A percentile compares a stretch with the other conserved stretches of the same genome.
Evolutionary conservation across 208 protist species (phyloP).

Genomic region (Leishmania braziliensis): DNA sequence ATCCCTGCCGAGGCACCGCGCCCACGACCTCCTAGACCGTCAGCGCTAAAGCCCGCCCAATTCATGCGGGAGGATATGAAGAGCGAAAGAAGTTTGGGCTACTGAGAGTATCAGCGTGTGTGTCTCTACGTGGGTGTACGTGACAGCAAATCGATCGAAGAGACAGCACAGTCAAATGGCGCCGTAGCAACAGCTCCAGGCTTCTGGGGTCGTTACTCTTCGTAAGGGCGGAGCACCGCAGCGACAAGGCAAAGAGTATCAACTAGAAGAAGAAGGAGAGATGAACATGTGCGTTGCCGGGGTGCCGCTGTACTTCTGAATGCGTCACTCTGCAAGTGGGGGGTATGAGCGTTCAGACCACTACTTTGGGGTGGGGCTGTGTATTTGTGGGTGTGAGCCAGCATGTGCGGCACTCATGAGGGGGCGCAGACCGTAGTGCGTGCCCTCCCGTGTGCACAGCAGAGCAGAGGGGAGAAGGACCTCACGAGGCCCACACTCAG

Average conservation of each 20-base stretch:
- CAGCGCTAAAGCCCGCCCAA: conserved; percentile 20
- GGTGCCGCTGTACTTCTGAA: neutral
- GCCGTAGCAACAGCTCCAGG: neutral
- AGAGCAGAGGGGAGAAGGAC: neutral
- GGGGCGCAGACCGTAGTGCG: too few species aligned
- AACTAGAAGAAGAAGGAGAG: neutral
- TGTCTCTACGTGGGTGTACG: neutral
- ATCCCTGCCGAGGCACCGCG: neutral
- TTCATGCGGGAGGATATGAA: conserved; percentile 6
- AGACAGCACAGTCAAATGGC: neutral
- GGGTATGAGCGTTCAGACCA: neutral
- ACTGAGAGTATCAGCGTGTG: neutral
- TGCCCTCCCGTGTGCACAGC: neutral
- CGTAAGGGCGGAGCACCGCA: neutral
- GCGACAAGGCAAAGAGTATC: neutral
- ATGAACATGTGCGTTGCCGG: neutral
- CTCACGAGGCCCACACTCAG: neutral
- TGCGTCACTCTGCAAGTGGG: neutral
- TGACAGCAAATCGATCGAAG: neutral
- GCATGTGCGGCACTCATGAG: neutral
- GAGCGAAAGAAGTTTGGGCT: neutral
- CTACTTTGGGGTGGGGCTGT: neutral
- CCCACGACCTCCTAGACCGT: neutral
- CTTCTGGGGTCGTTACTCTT: neutral
- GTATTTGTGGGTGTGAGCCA: neutral